Evolutionary conservation across 768 basidiomycete species (phyloP), one percentile per base, ranked within the genome.

Genomic region (Suillus hirtellus): DNA sequence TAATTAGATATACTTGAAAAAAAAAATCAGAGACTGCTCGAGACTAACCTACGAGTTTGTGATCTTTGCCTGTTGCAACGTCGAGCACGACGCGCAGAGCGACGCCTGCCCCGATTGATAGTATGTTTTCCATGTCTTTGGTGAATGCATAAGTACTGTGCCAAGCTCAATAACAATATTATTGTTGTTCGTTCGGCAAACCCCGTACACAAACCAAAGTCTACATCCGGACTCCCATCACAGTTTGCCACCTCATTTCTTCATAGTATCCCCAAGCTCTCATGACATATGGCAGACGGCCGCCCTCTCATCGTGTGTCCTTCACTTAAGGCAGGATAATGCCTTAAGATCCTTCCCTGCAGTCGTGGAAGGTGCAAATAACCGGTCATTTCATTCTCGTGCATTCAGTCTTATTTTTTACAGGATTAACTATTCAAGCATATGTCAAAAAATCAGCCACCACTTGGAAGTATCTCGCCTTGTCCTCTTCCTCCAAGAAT

Each of bases 51-150:
- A 72, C 63, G 38, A 76, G 62, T 67, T 65, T 69, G 62, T 74
- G 62, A 44, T 75, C 74, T 21, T 76, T 70, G 60, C 72, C 70
- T 1, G 72, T 77, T 59, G 84, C 82, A 34, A 77, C 60, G 74
- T 85, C 84, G 64, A 92, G 76, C 63, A 90, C 78, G 62, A 86
- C 75, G 60, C 90, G 89, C 59, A 92, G 75, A 37, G 77, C 81
- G 63, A 92, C 84, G 46, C 90, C 90, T 56, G 85, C 77, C 62
- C 78, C 84, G 68, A 92, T 89, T 71, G 90, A 86, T 73, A 85
- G 77, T 49, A 92, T 67, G 73, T 83, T 86, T 72, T 92, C 90
- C 89, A 92, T 90, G 40, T 73, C 69, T 27, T 72, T 76, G 50
- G 56, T 58, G 6, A 58, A 53, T 53, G 56, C 56, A 19, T 53